Conservation (phyloP, 2,329 filamentous ascomycete species). For the Atkinsonella texensis region DNA sequence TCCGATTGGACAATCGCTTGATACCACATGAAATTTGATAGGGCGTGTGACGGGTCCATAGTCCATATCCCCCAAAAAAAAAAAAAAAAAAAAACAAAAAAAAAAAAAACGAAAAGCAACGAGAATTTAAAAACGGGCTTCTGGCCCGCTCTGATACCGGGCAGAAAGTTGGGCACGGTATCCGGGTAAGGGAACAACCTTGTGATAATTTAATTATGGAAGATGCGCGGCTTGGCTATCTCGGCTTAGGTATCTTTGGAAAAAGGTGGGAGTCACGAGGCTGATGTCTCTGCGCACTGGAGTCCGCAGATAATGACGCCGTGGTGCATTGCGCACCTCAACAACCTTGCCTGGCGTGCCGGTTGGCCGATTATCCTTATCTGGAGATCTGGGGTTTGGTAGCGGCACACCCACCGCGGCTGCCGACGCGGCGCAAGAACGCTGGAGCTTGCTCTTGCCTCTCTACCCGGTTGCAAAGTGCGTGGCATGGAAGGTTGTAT, state of each 20-base stretch:
- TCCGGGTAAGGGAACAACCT: background rate
- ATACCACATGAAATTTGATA: too few relatives aligned
- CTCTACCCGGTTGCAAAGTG: background rate
- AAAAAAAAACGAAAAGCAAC: background rate
- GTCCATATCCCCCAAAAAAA: slow-evolving; percentile 5
- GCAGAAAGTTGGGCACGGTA: background rate
- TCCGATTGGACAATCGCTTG: too few relatives aligned
- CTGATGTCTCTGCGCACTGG: background rate
- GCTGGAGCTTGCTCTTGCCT: background rate
- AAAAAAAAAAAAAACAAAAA: background rate
- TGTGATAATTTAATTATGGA: background rate
- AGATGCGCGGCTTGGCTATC: background rate
- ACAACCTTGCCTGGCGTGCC: slow-evolving; percentile 2
- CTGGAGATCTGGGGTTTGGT: background rate
- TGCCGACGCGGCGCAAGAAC: background rate
- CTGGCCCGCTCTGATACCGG: background rate
- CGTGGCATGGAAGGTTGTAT: background rate
- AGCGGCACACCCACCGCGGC: slow-evolving; percentile 1
- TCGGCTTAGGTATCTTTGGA: background rate
- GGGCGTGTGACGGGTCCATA: background rate
- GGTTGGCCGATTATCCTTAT: background rate
- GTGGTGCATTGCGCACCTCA: slow-evolving; percentile 4
- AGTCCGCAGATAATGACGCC: background rate
- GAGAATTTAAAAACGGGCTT: background rate
- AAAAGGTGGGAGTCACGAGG: background rate